Evolutionary conservation across 208 protist species (phyloP), one percentile per base, ranked within the genome.

Genomic region (Trypanosoma lewisi): DNA sequence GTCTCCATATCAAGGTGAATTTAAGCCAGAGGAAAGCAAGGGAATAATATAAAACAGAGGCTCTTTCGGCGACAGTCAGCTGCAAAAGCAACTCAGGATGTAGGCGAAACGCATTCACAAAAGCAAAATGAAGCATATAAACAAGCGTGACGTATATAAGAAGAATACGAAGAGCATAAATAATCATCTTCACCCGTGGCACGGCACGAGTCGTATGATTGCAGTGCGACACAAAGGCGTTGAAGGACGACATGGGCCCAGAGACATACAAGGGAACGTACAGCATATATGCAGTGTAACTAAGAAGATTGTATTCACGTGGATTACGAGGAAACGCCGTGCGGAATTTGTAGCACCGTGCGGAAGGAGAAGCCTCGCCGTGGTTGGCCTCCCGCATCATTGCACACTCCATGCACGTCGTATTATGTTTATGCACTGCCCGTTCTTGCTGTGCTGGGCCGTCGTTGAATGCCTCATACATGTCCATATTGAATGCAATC

Each of bases 261-360:
- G 78, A 88, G 44, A 97, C 73, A 59, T 95, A 98, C 11, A 97
- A 69, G 34, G 95, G 95, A 2, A 79, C 57, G 73, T 97, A 97
- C 45, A 93, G 78, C 19, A 95, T 59, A 53, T 96, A 98, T 25
- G 83, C 87, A 60, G 94, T 51, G 70, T 89, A 97, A 52, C 83
- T 61, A 3, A 87, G 11, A 3, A 97, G 51, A 59, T 69, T 82
- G 76, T 95, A 98, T 23, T 94, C 73, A 23, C 48, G 28, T 12
- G 44, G 16, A 25, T 75, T 52, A 30, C 78, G 70, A 30, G 83
- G 48, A 60, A 57, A 85, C 68, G 81, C 80, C 58, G 73, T 82
- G 72, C 69, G 83, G 63, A 73, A 79, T 67, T 72, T 74, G 59
- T 80, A 93, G 52, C 78, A 91, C 36, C 70, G 58, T 61, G 48